A percentile compares a stretch with the other conserved stretches of the same genome.
phyloP scores from a whole-genome alignment of 2,329 filamentous ascomycete species.

The Hypoxylon sp. region DNA sequence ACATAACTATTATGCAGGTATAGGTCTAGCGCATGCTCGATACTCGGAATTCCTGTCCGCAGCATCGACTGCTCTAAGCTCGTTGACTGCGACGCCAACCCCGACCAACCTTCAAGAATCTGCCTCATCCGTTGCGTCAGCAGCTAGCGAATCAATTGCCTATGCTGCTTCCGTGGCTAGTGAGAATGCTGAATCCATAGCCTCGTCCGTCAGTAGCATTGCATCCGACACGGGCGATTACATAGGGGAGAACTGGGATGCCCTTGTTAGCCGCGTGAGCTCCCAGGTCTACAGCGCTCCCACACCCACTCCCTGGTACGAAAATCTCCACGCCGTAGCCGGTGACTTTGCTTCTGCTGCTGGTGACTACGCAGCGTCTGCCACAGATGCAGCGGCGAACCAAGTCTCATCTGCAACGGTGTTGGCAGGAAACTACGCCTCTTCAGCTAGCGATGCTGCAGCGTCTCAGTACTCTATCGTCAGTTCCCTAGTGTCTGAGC shows the following conservation, averaged over 20 bases:
- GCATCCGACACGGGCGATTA: conserved; percentile 48
- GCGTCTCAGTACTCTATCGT: conserved; percentile 78
- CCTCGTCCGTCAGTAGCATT: not conserved
- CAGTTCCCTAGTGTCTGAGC: conserved; percentile 80
- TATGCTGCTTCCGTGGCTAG: conserved; percentile 63
- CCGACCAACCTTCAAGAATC: conserved; percentile 68
- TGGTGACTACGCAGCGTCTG: conserved; percentile 53
- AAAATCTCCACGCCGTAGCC: conserved; percentile 62
- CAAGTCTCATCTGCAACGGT: conserved; percentile 47
- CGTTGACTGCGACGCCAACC: conserved; percentile 71
- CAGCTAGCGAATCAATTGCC: conserved; percentile 62
- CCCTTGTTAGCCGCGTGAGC: conserved; percentile 74
- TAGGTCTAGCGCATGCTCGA: conserved; percentile 83
- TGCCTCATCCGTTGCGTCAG: conserved; percentile 62
- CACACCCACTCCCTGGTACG: conserved; percentile 70
- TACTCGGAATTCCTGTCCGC: conserved; percentile 82
- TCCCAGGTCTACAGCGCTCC: conserved; percentile 79
- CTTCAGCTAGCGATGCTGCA: conserved; percentile 73
- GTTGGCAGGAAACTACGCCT: conserved; percentile 69
- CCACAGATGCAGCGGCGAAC: conserved; percentile 53
- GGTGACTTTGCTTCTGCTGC: conserved; percentile 54
- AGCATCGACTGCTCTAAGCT: conserved; percentile 78
- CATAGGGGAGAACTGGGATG: conserved; percentile 71
- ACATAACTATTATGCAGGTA: conserved; percentile 80
- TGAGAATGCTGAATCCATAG: not conserved